Conservation (phyloP, 176 grass and related monocot species). For the Lolium perenne region DNA sequence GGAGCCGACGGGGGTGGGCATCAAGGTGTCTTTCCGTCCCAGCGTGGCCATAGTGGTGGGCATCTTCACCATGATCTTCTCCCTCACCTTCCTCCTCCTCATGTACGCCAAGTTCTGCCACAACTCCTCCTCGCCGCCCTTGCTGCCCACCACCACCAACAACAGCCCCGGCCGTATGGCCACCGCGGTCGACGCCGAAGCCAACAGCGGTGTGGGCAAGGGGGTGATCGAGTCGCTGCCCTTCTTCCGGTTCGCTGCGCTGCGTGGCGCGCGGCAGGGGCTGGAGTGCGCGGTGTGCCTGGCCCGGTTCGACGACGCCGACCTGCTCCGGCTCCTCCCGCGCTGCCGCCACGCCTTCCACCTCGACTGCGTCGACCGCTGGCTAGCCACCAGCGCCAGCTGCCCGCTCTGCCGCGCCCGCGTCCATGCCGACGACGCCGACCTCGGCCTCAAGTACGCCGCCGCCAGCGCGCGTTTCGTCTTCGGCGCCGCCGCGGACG, state of each 20-base stretch:
- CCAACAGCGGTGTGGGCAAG: slow-evolving; percentile 52
- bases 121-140: background rate
- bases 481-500: slow-evolving; percentile 38
- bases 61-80: slow-evolving; percentile 88
- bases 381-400: slow-evolving; percentile 74
- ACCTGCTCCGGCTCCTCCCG: slow-evolving; percentile 88
- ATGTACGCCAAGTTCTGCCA: slow-evolving; percentile 98
- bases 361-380: slow-evolving; percentile 77
- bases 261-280: slow-evolving; percentile 67
- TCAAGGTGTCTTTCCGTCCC: slow-evolving; percentile 65
- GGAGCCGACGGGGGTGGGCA: slow-evolving; percentile 17
- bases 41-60: slow-evolving; percentile 86
- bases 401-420: slow-evolving; percentile 80
- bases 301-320: slow-evolving; percentile 67
- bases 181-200: background rate
- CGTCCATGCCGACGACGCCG: slow-evolving; percentile 52
- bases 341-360: slow-evolving; percentile 88
- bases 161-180: background rate
- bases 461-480: slow-evolving; percentile 60
- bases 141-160: background rate
- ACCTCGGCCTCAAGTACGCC: slow-evolving; percentile 53
- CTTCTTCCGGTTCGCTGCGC: slow-evolving; percentile 79
- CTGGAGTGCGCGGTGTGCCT: slow-evolving; percentile 95
- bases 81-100: slow-evolving; percentile 81
- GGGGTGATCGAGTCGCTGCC: slow-evolving; percentile 75